These are phyloP conservation scores for Fusarium nanum DNA, from an alignment of 2,329 filamentous ascomycete genomes.

Conservation along the genomic window DNA sequence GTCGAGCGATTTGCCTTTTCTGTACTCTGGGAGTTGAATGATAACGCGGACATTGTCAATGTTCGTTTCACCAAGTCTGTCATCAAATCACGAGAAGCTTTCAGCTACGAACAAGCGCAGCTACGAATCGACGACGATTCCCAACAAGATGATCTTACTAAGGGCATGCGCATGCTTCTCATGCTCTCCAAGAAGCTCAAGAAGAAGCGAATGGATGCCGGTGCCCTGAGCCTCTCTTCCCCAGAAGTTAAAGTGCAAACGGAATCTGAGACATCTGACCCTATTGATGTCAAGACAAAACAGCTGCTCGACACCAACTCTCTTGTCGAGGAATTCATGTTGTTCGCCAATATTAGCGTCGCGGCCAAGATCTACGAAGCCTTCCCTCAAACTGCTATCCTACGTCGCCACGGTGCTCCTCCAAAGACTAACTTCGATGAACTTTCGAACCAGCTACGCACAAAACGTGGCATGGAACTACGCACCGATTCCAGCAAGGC, in stretches of 20 bases:
- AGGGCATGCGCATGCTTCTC: conserved; percentile 87
- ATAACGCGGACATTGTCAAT: conserved; percentile 84
- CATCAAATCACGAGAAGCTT: conserved; percentile 94
- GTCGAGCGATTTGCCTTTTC: conserved; percentile 95
- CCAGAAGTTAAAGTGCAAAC: conserved; percentile 97
- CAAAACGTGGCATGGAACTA: conserved; percentile 84
- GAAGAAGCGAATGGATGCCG: conserved; percentile 95
- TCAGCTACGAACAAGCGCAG: conserved; percentile 97
- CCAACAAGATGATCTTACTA: conserved; percentile 88
- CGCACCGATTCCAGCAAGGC: conserved; percentile 88
- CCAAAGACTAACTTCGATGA: conserved; percentile 98
- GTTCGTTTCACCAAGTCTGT: conserved; percentile 97
- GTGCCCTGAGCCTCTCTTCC: conserved; percentile 94
- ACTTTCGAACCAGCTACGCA: conserved; percentile 87
- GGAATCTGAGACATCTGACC: conserved; percentile 95
- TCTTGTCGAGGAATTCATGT: conserved; percentile 98
- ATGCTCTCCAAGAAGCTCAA: conserved; percentile 92
- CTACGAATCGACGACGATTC: conserved; percentile 90
- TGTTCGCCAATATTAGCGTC: conserved; percentile 96
- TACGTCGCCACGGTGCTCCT: conserved; percentile 90
- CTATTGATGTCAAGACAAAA: conserved; percentile 96
- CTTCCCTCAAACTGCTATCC: conserved; percentile 94
- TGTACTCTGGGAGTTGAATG: conserved; percentile 87
- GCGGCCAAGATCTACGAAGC: conserved; percentile 89
- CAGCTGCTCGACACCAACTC: conserved; percentile 95